Evolutionary conservation across 1,284 basidiomycete species (phyloP), one percentile per base, ranked within the genome.

Genomic region (Golubevia sp.): DNA sequence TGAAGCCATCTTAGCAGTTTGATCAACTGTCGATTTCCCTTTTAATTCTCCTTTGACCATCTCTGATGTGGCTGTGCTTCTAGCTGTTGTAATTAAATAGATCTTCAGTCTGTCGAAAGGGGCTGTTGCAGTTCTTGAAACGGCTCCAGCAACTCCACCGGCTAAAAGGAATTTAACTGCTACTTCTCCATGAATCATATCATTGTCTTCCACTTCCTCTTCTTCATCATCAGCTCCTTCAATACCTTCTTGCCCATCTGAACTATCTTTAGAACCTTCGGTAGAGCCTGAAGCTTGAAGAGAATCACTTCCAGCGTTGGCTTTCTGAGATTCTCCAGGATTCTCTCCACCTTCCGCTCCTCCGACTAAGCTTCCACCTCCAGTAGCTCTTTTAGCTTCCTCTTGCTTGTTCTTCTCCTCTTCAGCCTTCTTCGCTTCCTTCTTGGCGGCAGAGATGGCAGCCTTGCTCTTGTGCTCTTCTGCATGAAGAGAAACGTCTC

Each of bases 31-130:
- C 25, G 48, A 23, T 44, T 66, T 21, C 1, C 67, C 70, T 26
- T 61, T 56, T 21, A 55, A 58, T 1, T 59, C 64, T 8, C 56
- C 67, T 34, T 63, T 58, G 49, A 67, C 63, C 6, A 63, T 57
- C 7, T 71, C 62, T 1, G 44, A 49, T 1, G 63, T 58, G n/a
- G 55, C 34, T 2, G 76, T 60, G 0, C 59, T 62, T 15, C 72
- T 62, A 34, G 84, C 78, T 88, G 88, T 51, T 2, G 96, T 99
- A 70, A 99, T 99, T 62, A 99, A 88, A 84, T 97, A 99, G 61
- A 99, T 89, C 85, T 97, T 99, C 56, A 99, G 87, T 62, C 97
- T 90, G 85, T 99, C 97, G 73, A 99, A 98, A 0, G 97, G 97
- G 3, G 97, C 97, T 0, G 97, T 99, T 64, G 93, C 94, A 44